A percentile compares a stretch with the other conserved stretches of the same genome.
Evolutionary conservation across 2,329 filamentous ascomycete species (phyloP).

Genomic region (Cucurbitaria berberidis): DNA sequence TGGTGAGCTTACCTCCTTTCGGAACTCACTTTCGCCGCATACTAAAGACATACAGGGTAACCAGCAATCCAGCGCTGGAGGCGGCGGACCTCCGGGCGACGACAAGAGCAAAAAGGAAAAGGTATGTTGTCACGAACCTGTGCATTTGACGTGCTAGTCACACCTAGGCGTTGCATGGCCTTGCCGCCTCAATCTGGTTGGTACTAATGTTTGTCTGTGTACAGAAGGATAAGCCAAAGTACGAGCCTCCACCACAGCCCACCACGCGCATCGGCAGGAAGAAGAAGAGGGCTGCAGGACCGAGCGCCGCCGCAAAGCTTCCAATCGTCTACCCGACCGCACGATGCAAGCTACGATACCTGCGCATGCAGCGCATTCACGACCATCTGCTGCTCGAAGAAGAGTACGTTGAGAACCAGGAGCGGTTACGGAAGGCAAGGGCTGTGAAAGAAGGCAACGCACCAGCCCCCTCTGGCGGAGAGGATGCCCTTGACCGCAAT

Average conservation of each 20-base stretch:
- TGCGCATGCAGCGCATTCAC: constrained; percentile 98
- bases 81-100: constrained; percentile 70
- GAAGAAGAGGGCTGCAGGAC: constrained; percentile 95
- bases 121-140: constrained; percentile 34
- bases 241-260: constrained; percentile 95
- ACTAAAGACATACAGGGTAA: constrained; percentile 66
- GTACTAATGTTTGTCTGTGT: constrained; percentile 22
- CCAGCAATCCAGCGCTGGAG: constrained; percentile 85
- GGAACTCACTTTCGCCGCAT: constrained; percentile 41
- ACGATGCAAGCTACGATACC: constrained; percentile 93
- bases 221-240: constrained; percentile 99
- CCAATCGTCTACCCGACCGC: constrained; percentile 93
- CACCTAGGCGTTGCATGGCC: not conserved
- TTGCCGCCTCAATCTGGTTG: constrained; percentile 12
- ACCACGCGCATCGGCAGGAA: constrained; percentile 96
- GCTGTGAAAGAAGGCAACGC: constrained; percentile 61
- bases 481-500: constrained; percentile 84
- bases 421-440: constrained; percentile 92
- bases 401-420: constrained; percentile 99
- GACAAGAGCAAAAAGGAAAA: constrained; percentile 90
- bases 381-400: constrained; percentile 96
- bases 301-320: constrained; percentile 93
- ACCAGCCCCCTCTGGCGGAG: constrained; percentile 63
- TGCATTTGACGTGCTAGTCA: not conserved
- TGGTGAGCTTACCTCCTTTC: constrained; percentile 38